Percentiles rank a stretch among this genome's conserved stretches.
These are phyloP conservation scores for Malassezia slooffiae DNA, from an alignment of 1,284 basidiomycete species.

Conservation along the genomic window DNA sequence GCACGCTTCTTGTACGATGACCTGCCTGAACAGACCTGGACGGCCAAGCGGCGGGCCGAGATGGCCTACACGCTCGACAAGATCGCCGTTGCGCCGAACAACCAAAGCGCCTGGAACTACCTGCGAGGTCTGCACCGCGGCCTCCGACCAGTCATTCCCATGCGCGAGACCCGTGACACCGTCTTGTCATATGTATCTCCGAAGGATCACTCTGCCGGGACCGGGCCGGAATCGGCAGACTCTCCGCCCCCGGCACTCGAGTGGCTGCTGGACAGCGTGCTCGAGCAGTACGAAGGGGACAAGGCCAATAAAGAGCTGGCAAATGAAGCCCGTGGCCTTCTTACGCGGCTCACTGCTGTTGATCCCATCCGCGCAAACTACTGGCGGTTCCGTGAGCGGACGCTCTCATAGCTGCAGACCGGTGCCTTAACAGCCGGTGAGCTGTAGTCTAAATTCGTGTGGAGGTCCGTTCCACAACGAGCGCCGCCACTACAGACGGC, in stretches of 20 bases:
- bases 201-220: too few relatives aligned
- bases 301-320: background rate
- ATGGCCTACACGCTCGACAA: constrained; percentile 19
- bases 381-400: constrained; percentile 5
- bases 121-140: too few relatives aligned
- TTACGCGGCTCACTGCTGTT: constrained; percentile 4
- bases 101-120: constrained; percentile 38
- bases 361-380: constrained; percentile 6
- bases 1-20: constrained; percentile 52
- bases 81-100: constrained; percentile 28
- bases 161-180: background rate
- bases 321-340: background rate
- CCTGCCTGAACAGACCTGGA: constrained; percentile 22
- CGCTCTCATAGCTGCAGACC: constrained; percentile 3
- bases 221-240: too few relatives aligned
- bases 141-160: constrained; percentile 4
- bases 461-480: constrained; percentile 5
- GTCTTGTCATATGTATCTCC: background rate
- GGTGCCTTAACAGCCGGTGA: too few relatives aligned
- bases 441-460: background rate
- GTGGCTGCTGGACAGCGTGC: constrained; percentile 17
- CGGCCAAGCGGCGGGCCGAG: constrained; percentile 19
- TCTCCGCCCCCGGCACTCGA: constrained; percentile 31
- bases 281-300: background rate
- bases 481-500: too few relatives aligned